phyloP scores from a whole-genome alignment of 73 alveolate species.

The Paramecium primaurelia region DNA sequence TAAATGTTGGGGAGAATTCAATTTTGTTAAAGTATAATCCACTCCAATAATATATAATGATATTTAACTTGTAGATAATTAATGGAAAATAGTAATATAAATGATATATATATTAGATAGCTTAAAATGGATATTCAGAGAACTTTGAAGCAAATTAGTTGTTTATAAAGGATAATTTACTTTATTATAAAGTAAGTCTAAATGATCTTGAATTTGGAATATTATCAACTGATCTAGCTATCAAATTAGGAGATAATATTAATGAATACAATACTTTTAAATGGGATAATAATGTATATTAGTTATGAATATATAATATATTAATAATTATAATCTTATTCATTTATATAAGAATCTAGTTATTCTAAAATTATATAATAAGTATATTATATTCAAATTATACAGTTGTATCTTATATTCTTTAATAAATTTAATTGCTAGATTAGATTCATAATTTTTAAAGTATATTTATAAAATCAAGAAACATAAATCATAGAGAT shows the following conservation, averaged over 20 bases:
- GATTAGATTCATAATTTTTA: too few species aligned
- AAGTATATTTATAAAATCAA: too few species aligned
- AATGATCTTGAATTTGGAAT: slow-evolving; percentile 33
- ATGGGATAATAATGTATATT: background rate
- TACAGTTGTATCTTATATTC: too few species aligned
- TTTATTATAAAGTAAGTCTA: background rate
- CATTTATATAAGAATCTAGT: background rate
- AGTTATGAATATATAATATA: background rate
- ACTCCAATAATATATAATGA: slow-evolving; percentile 34
- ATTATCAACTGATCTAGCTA: slow-evolving; percentile 35
- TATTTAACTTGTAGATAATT: background rate
- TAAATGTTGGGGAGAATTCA: slow-evolving; percentile 44
- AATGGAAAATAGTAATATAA: background rate
- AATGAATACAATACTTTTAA: background rate
- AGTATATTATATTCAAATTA: background rate
- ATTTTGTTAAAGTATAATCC: background rate
- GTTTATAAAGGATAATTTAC: background rate
- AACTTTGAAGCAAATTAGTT: background rate
- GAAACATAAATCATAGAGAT: background rate
- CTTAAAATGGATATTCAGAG: background rate
- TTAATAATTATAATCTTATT: background rate
- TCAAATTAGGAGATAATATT: background rate
- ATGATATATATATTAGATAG: background rate
- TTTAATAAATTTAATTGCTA: too few species aligned
- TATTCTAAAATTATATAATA: background rate